phyloP scores from a whole-genome alignment of 2,329 filamentous ascomycete species.

The Scytalidium sp. region DNA sequence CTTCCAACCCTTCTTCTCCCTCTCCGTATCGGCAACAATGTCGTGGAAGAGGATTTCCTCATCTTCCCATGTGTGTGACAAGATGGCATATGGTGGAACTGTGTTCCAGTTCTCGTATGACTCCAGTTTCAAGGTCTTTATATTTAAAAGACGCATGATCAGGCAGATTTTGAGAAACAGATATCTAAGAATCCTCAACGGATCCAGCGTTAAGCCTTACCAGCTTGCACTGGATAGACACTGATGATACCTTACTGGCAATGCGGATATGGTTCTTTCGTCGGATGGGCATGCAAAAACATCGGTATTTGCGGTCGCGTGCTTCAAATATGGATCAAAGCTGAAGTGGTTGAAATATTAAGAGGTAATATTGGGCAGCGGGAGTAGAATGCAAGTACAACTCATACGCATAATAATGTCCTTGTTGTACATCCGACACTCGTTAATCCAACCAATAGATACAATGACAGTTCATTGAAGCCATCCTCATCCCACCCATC shows the following conservation, averaged over 20 bases:
- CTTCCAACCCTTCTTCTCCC: constrained; percentile 1
- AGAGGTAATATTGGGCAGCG: neutral
- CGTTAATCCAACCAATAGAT: neutral
- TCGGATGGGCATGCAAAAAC: too few relatives aligned
- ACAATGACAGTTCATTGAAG: neutral
- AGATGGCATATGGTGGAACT: constrained; percentile 6
- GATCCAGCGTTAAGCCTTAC: too few relatives aligned
- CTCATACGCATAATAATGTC: neutral
- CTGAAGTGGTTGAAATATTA: neutral
- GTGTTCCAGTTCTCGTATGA: neutral
- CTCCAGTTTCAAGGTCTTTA: constrained; percentile 3
- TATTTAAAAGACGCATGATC: constrained; percentile 5
- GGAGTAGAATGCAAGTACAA: neutral
- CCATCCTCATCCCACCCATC: too few relatives aligned
- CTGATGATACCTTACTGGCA: too few relatives aligned
- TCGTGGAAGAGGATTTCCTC: constrained; percentile 5
- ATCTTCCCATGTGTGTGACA: constrained; percentile 9
- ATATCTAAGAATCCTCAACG: too few relatives aligned
- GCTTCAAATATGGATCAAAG: too few relatives aligned
- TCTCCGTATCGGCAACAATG: neutral
- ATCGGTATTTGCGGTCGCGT: too few relatives aligned
- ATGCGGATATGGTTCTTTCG: too few relatives aligned
- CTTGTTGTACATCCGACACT: neutral
- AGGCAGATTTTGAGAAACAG: too few relatives aligned
- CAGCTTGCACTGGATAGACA: too few relatives aligned